Base-by-base conservation (phyloP, 148 eudicot species). In the Vaccinium darrowii region DNA sequence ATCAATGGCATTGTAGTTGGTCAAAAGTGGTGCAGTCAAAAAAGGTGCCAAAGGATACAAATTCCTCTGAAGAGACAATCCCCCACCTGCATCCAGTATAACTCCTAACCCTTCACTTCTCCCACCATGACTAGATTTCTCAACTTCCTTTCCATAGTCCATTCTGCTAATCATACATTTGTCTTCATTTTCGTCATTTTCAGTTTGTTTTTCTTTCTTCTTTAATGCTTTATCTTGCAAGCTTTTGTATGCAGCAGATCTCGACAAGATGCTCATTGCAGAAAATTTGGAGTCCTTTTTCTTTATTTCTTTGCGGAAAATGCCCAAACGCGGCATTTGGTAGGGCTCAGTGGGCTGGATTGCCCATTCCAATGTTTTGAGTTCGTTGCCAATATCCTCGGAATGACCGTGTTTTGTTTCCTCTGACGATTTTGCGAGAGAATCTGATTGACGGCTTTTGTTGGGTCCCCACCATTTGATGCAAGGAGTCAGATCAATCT, bases 401-500 rank as follows among this genome's bases (percentile, higher is more conserved):
- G 90, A 75, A 82, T 86, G 85, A 65, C 89, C 91, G 36, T 87
- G 90, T 83, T 89, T 95, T 77, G 91, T 78, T 87, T 89, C 93
- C 49, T 92, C 95, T 12, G 90, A 88, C 30, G 89, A 88, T 90
- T 88, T 91, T 74, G 89, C 23, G 65, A 83, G 89, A n/a, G 85
- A 78, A 83, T 94, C 99, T 14, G 91, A 81, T 18, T 87, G 91
- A 81, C 94, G 93, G 74, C 87, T 54, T 91, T 91, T 93, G 86
- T 87, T 92, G 62, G 88, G 86, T 39, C 93, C 94, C 99, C 98
- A 97, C 99, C 99, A 97, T 86, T 97, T 97, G 72, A 97, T 91
- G 88, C 91, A 91, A 85, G 92, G 88, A 69, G 99, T 92, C 84
- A 97, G 86, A 89, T 97, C 99, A 19, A 97, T 92, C 91, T 97